Base-by-base conservation (phyloP, 345 rosid species). In the Viola odorata region DNA sequence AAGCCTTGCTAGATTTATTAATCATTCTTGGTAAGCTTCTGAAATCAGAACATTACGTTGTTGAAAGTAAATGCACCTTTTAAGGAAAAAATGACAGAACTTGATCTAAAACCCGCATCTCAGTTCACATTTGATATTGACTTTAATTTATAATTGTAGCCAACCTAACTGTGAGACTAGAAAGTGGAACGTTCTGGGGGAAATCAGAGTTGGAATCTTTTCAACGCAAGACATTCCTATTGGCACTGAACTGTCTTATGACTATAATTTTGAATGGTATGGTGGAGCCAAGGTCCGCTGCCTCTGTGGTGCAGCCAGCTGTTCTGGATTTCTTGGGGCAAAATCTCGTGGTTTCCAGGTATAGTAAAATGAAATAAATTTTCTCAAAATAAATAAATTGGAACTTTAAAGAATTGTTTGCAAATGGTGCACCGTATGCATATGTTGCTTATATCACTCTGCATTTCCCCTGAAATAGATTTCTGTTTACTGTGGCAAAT, bases 271-370 rank as follows among this genome's bases (percentile, higher is more conserved):
- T 68, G 96, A 90, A 72, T 94, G 97, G 99, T 94, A 82, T 53
- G 99, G 99, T 50, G 99, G 99, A 56, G 78, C 90, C 56, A 94
- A 94, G 76, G 95, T 94, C 57, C 99, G 97, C 37, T 94, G 97
- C 78, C 90, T 82, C 12, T 94, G 99, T 78, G 91, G 99, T 72
- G 91, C 97, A 50, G 66, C 71, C 62, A 72, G 71, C 53, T 94
- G 99, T 71, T 88, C 96, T 72, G 99, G 91, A 41, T 94, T 90
- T 76, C 91, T 94, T 62, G 97, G 97, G 75, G 99, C 99, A 23
- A 94, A 90, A 78, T 94, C 97, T 65, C 97, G 95, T 67, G 95
- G 99, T 74, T 90, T 94, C 78, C 97, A 84, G 98, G 98, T 80
- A 77, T 67, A 61, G 58, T 50, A 15, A 45, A 57, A 41, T 7